A percentile compares a stretch with the other conserved stretches of the same genome.
Conservation (phyloP, 768 basidiomycete genomes). For the Boletus rubescentipes region DNA sequence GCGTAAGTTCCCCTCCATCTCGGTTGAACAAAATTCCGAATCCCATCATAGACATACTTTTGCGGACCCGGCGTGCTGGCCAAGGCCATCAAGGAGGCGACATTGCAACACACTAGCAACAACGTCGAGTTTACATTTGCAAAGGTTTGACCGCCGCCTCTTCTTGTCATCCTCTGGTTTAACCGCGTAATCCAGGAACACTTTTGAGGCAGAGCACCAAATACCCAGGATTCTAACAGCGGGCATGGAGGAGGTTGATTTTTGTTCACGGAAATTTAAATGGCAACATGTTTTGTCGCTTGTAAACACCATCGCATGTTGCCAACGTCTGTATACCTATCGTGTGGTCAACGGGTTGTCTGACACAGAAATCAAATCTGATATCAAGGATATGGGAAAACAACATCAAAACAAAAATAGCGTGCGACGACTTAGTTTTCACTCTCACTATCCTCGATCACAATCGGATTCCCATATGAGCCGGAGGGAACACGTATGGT, state of each 20-base stretch:
- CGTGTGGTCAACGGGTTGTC: too few relatives aligned
- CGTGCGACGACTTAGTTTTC: constrained; percentile 7
- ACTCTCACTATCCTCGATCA: constrained; percentile 22
- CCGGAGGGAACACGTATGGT: constrained; percentile 8
- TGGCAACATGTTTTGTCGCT: not conserved
- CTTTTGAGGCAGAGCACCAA: constrained; percentile 5
- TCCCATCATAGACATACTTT: constrained; percentile 68
- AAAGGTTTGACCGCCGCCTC: constrained; percentile 53
- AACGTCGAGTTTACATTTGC: constrained; percentile 76
- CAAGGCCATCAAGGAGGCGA: constrained; percentile 73
- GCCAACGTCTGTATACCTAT: too few relatives aligned
- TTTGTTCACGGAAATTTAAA: not conserved
- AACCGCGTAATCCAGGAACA: constrained; percentile 12
- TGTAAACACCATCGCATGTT: not conserved
- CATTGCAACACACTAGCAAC: constrained; percentile 50
- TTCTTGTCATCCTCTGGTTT: not conserved
- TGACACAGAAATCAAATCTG: not conserved
- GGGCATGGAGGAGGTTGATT: too few relatives aligned
- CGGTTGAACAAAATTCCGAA: not conserved
- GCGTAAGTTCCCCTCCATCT: constrained; percentile 46
- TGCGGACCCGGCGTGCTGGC: constrained; percentile 80
- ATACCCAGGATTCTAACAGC: not conserved
- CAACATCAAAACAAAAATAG: not conserved
- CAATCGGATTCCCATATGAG: constrained; percentile 22
- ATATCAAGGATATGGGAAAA: not conserved